phyloP scores from a whole-genome alignment of 2,329 filamentous ascomycete genomes.

The Fusarium devonianum region DNA sequence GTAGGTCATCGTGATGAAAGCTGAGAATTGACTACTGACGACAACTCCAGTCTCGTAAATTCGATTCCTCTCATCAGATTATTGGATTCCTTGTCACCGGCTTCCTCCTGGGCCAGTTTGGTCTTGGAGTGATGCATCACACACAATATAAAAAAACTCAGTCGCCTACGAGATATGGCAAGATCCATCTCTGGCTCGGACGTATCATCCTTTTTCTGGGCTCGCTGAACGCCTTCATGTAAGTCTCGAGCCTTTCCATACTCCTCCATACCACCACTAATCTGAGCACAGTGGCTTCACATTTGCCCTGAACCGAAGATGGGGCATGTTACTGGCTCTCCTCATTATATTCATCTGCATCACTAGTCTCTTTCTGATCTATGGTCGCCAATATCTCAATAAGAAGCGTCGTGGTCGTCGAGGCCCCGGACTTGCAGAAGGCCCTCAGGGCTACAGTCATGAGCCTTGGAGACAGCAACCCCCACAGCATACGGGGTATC shows the following conservation, averaged over 20 bases:
- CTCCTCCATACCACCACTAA: neutral
- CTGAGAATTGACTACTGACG: slow-evolving; percentile 12
- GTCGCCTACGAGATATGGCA: slow-evolving; percentile 57
- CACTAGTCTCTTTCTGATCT: slow-evolving; percentile 49
- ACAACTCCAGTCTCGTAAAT: slow-evolving; percentile 55
- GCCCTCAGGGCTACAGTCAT: slow-evolving; percentile 38
- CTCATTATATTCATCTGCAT: slow-evolving; percentile 54
- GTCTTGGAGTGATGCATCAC: slow-evolving; percentile 64
- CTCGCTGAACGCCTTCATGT: slow-evolving; percentile 65
- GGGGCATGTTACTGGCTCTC: slow-evolving; percentile 57
- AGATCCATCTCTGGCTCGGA: slow-evolving; percentile 65
- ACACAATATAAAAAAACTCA: slow-evolving; percentile 59
- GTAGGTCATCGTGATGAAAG: slow-evolving; percentile 47
- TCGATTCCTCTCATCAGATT: slow-evolving; percentile 64
- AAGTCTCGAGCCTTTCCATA: slow-evolving; percentile 36
- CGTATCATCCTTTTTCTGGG: slow-evolving; percentile 61
- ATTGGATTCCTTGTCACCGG: slow-evolving; percentile 63
- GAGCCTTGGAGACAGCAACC: slow-evolving; percentile 43
- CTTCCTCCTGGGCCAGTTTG: slow-evolving; percentile 60
- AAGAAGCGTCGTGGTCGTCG: slow-evolving; percentile 32
- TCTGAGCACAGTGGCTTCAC: slow-evolving; percentile 58
- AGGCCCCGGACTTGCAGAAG: slow-evolving; percentile 23
- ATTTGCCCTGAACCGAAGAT: slow-evolving; percentile 59
- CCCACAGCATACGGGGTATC: slow-evolving; percentile 31
- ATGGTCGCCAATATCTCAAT: slow-evolving; percentile 41